A percentile compares a stretch with the other conserved stretches of the same genome.
phyloP scores from a whole-genome alignment of 169 alveolate genomes.

The Plasmodium falciparum region DNA sequence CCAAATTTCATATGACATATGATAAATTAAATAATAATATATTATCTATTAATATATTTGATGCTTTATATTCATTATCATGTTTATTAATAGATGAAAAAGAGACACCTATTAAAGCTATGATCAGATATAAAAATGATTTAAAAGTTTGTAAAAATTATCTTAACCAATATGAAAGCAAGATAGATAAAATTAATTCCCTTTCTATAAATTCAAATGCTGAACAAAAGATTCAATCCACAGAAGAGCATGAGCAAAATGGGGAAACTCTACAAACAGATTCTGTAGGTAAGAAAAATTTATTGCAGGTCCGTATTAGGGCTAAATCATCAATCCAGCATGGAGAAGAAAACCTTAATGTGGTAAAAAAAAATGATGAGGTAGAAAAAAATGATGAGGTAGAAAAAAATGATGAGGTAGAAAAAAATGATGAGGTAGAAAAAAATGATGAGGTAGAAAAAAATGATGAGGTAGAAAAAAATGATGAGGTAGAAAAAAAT shows the following conservation, averaged over 20 bases:
- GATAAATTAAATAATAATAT: constrained; percentile 12
- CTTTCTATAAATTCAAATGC: not conserved
- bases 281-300: constrained; percentile 5
- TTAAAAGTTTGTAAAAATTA: constrained; percentile 39
- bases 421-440: not conserved
- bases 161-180: constrained; percentile 38
- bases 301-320: constrained; percentile 30
- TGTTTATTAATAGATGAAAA: constrained; percentile 65
- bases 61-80: constrained; percentile 51
- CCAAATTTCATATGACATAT: constrained; percentile 11
- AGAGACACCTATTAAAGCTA: constrained; percentile 73
- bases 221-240: not conserved
- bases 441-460: not conserved
- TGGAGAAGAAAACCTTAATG: not conserved
- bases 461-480: not conserved
- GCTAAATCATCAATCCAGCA: not conserved
- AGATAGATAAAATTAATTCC: constrained; percentile 25
- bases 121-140: constrained; percentile 70
- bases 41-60: constrained; percentile 46
- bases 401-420: too few species aligned
- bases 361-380: not conserved
- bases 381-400: too few species aligned
- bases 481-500: too few species aligned
- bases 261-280: too few species aligned
- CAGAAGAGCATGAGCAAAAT: too few species aligned